Evolutionary conservation across 805 yeast species (phyloP).

Genomic region (Grigorovia humatica): DNA sequence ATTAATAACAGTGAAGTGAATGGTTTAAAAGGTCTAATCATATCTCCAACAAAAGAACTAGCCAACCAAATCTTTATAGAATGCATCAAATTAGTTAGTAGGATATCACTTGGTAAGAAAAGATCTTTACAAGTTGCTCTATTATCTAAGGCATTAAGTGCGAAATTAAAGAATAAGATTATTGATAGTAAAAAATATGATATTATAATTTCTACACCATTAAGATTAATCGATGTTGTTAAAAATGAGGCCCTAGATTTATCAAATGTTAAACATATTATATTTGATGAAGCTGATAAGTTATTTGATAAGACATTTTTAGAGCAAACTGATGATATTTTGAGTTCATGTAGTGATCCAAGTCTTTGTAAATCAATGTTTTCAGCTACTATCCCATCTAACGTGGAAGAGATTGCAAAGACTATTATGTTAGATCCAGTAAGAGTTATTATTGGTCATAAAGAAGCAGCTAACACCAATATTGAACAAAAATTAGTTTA

Average conservation of each 20-base stretch:
- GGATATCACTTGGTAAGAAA: slow-evolving; percentile 35
- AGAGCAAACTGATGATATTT: slow-evolving; percentile 80
- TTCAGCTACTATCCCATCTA: slow-evolving; percentile 92
- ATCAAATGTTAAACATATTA: slow-evolving; percentile 55
- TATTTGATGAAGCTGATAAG: slow-evolving; percentile 94
- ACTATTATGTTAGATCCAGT: slow-evolving; percentile 77
- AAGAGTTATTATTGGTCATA: slow-evolving; percentile 82
- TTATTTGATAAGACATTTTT: slow-evolving; percentile 79
- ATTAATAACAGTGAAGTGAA: slow-evolving; percentile 19
- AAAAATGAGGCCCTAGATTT: slow-evolving; percentile 52
- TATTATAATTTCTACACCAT: slow-evolving; percentile 77
- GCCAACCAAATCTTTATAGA: slow-evolving; percentile 77
- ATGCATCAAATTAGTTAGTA: slow-evolving; percentile 43
- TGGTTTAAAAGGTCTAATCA: slow-evolving; percentile 64
- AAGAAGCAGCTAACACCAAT: slow-evolving; percentile 79
- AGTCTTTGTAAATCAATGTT: slow-evolving; percentile 63
- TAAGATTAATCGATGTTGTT: slow-evolving; percentile 72
- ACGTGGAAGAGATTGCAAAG: slow-evolving; percentile 80
- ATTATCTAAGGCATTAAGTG: slow-evolving; percentile 60
- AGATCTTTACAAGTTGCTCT: slow-evolving; percentile 46
- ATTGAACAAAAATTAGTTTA: slow-evolving; percentile 77
- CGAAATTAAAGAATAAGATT: slow-evolving; percentile 52
- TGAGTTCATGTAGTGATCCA: slow-evolving; percentile 35
- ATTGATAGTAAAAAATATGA: slow-evolving; percentile 59
- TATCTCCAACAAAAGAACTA: slow-evolving; percentile 92